Percentiles rank a stretch among this genome's conserved stretches.
These are phyloP conservation scores for Euptelea pleiosperma DNA, from an alignment of 164 flowering plant species.

Conservation along the genomic window DNA sequence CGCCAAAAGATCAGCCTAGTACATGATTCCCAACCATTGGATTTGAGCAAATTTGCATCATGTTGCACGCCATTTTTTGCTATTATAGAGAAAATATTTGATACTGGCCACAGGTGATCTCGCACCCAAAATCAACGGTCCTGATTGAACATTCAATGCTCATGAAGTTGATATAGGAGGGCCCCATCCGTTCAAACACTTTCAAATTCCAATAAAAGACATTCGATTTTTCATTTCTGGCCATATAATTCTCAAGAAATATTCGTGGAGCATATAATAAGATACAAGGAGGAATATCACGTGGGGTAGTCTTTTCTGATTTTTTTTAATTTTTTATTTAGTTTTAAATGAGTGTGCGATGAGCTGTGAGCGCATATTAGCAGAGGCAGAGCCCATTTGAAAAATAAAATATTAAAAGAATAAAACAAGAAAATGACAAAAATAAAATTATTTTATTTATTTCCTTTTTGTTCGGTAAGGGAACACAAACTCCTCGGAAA, in stretches of 20 bases:
- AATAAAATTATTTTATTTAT: conserved; percentile 6
- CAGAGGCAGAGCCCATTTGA: conserved; percentile 29
- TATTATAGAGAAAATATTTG: too few relatives aligned
- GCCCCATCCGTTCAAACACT: too few relatives aligned
- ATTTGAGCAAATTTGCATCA: too few relatives aligned
- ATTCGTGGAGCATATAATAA: background rate
- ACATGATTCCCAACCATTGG: too few relatives aligned
- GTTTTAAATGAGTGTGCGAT: conserved; percentile 8
- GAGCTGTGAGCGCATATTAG: conserved; percentile 31
- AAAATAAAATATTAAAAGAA: conserved; percentile 30
- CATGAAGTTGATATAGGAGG: too few relatives aligned
- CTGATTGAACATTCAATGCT: too few relatives aligned
- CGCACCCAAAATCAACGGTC: too few relatives aligned
- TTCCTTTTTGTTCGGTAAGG: conserved; percentile 8
- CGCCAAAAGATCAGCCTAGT: too few relatives aligned
- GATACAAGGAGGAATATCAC: conserved; percentile 4
- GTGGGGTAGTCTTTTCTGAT: background rate
- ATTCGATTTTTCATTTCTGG: background rate
- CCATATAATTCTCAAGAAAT: background rate
- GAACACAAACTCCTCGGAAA: conserved; percentile 27
- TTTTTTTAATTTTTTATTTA: background rate
- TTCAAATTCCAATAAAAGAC: too few relatives aligned
- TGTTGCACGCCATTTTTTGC: too few relatives aligned
- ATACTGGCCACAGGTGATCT: too few relatives aligned
- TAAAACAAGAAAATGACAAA: conserved; percentile 60